Conservation (phyloP, 2,329 filamentous ascomycete species). For the Chalara sp. region DNA sequence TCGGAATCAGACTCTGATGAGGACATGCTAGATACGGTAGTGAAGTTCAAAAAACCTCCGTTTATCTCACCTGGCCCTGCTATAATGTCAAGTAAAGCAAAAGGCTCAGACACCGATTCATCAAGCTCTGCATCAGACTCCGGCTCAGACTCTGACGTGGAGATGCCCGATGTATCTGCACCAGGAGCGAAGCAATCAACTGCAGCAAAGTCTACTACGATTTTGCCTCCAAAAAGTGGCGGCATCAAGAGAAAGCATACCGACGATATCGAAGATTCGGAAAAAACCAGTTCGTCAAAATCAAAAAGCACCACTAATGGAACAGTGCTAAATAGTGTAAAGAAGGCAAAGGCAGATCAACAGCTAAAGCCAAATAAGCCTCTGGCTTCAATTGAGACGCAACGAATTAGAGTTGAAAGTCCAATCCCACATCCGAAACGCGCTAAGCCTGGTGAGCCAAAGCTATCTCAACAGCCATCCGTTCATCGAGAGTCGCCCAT, state of each 20-base stretch:
- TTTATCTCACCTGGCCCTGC: not conserved
- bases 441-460: not conserved
- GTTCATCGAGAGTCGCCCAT: not conserved
- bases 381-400: slow-evolving; percentile 11
- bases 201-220: slow-evolving; percentile 5
- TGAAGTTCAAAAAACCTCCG: slow-evolving; percentile 5
- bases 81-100: not conserved
- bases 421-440: not conserved
- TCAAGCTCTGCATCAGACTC: not conserved
- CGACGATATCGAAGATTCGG: slow-evolving; percentile 13
- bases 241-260: slow-evolving; percentile 20
- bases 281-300: slow-evolving; percentile 22
- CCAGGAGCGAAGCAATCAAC: slow-evolving; percentile 1
- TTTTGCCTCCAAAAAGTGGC: not conserved
- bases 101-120: not conserved
- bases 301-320: slow-evolving; percentile 10
- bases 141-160: slow-evolving; percentile 7
- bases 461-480: not conserved
- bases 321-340: slow-evolving; percentile 17
- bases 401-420: not conserved
- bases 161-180: slow-evolving; percentile 11
- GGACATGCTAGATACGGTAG: slow-evolving; percentile 14
- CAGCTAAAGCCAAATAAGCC: slow-evolving; percentile 1
- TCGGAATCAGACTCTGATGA: slow-evolving; percentile 13
- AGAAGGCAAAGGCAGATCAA: slow-evolving; percentile 19